These are phyloP conservation scores for Buddleja alternifolia DNA, from an alignment of 257 asterid genomes.

Conservation along the genomic window DNA sequence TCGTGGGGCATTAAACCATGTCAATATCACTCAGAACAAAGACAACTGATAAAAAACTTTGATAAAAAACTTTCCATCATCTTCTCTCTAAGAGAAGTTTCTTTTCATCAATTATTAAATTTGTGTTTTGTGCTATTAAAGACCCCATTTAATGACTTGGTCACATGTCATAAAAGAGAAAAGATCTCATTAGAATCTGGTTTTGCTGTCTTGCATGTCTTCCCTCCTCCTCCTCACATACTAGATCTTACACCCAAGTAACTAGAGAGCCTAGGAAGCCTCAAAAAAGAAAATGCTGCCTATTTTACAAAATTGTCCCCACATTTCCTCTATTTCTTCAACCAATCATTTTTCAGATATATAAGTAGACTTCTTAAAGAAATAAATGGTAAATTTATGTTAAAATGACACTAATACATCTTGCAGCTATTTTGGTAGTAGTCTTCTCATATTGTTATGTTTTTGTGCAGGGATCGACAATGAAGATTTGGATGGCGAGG, in stretches of 20 bases:
- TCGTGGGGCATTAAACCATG: neutral
- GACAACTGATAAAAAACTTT: no score
- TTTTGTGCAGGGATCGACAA: conserved; percentile 19
- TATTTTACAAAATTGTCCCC: neutral
- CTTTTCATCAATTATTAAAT: neutral
- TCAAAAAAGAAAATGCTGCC: neutral
- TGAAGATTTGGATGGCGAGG: neutral
- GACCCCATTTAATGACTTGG: neutral
- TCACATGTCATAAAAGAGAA: neutral
- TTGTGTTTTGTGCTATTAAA: neutral
- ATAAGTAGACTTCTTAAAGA: neutral
- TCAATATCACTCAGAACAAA: neutral
- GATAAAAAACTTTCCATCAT: neutral
- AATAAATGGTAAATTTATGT: neutral
- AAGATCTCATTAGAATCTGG: neutral
- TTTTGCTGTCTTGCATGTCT: neutral
- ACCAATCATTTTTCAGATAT: neutral
- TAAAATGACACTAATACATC: neutral
- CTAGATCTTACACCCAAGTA: no score
- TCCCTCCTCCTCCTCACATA: neutral
- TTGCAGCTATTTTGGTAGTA: neutral
- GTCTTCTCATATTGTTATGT: neutral
- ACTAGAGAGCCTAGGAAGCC: no score
- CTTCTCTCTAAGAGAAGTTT: neutral
- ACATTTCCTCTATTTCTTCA: neutral